Conservation (phyloP, 495 filamentous ascomycete species). For the Lasiosphaeris hirsuta region DNA sequence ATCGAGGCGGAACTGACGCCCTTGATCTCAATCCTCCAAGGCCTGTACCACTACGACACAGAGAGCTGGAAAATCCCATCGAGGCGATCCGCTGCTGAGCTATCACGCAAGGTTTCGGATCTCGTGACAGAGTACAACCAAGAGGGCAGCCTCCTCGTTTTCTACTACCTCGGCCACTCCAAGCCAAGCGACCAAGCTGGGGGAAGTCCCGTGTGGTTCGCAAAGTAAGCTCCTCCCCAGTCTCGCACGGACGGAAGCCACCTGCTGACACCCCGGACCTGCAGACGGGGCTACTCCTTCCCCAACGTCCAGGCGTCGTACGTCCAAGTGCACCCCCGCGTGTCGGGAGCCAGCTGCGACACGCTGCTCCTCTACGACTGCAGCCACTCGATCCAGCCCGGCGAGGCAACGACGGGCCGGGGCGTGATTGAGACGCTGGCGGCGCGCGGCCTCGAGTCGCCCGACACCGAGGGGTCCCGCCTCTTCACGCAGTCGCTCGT, state of each 20-base stretch:
- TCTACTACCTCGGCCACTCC: slow-evolving; percentile 31
- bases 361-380: slow-evolving; percentile 26
- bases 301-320: slow-evolving; percentile 18
- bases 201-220: slow-evolving; percentile 21
- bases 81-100: slow-evolving; percentile 8
- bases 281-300: slow-evolving; percentile 14
- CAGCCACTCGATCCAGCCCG: slow-evolving; percentile 12
- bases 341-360: slow-evolving; percentile 20
- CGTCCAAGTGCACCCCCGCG: slow-evolving; percentile 14
- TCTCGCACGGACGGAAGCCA: not conserved
- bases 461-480: slow-evolving; percentile 14
- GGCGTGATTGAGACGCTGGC: slow-evolving; percentile 26
- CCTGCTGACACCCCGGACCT: not conserved
- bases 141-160: slow-evolving; percentile 20
- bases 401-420: slow-evolving; percentile 3
- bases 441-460: slow-evolving; percentile 27
- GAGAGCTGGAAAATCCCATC: slow-evolving; percentile 22
- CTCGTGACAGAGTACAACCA: slow-evolving; percentile 3
- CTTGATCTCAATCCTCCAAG: slow-evolving; percentile 18
- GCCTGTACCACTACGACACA: slow-evolving; percentile 19
- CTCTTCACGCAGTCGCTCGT: slow-evolving; percentile 30
- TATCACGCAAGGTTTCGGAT: slow-evolving; percentile 13
- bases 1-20: slow-evolving; percentile 16
- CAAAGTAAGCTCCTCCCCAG: slow-evolving; percentile 4
- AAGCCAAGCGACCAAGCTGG: slow-evolving; percentile 9